Base-by-base conservation (phyloP, 768 basidiomycete genomes). In the Lactarius evosmus region DNA sequence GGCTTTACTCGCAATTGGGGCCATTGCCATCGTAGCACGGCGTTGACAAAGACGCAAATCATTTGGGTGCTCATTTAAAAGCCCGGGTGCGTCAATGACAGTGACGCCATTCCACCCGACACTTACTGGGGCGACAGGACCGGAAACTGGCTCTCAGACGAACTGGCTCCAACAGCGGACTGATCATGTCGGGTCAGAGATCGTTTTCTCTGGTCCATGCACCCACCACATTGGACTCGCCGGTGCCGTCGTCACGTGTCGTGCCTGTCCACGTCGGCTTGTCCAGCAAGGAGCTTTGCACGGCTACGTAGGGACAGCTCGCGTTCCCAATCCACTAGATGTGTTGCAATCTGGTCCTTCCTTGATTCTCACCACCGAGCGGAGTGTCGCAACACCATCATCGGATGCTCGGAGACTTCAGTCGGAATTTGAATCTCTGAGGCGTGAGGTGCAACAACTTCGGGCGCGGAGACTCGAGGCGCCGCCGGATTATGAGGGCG, bases 401-500 rank as follows among this genome's bases (percentile, higher is more conserved):
- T 22, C 32, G 1, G 49, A 57, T 0, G 29, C 65, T 16, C 54
- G 51, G 40, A 44, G 60, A 53, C 52, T 58, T 11, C 50, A 51
- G 19, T 56, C 56, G 22, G 75, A 74, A 65, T 72, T 74, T 19
- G 72, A 72, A 61, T 68, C 70, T 51, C 54, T 73, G 53, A 68
- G 70, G 19, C 62, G 66, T 12, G 70, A 67, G 17, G 70, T 73
- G 71, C 62, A 72, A 60, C 60, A 66, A 59, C 56, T 73, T 22
- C 70, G 67, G 16, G 55, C 49, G 19, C 70, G 71, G 30, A 30
- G 70, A 41, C 11, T 63, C 25, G 70, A 69, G 52, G 67, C 71
- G 22, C 73, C 72, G 1, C 73, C 73, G 3, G 66, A 56, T 17
- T 74, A 74, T 56, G 32, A n/a, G 12, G 25, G 36, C 19, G 54